These are phyloP conservation scores for Neurospora sp. DNA, from an alignment of 495 filamentous ascomycete species.

Conservation along the genomic window DNA sequence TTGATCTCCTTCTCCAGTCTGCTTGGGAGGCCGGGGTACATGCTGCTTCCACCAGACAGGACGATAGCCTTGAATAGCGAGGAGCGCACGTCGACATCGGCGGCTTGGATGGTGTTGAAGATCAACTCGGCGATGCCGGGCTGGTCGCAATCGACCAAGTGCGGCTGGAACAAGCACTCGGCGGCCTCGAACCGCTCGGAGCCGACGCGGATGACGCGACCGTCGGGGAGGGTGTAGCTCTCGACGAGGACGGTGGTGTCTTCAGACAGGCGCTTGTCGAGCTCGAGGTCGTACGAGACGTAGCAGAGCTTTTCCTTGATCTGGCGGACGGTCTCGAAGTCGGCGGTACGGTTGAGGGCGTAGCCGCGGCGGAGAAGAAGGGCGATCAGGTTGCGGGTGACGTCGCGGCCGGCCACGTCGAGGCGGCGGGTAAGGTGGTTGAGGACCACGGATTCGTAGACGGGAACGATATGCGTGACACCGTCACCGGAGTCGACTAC, in stretches of 20 bases:
- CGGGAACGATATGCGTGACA: slow-evolving; percentile 96
- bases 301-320: slow-evolving; percentile 99
- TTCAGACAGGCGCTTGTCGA: slow-evolving; percentile 91
- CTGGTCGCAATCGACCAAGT: slow-evolving; percentile 95
- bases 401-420: slow-evolving; percentile 93
- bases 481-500: slow-evolving; percentile 97
- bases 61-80: slow-evolving; percentile 96
- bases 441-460: slow-evolving; percentile 93
- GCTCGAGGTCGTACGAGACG: slow-evolving; percentile 93
- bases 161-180: slow-evolving; percentile 97
- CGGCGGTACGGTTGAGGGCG: slow-evolving; percentile 93
- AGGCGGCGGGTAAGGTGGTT: slow-evolving; percentile 91
- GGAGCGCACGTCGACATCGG: slow-evolving; percentile 87
- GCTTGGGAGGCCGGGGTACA: slow-evolving; percentile 95
- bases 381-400: slow-evolving; percentile 93
- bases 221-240: slow-evolving; percentile 92
- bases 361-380: slow-evolving; percentile 92
- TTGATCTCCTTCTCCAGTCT: slow-evolving; percentile 97
- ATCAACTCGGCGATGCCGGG: slow-evolving; percentile 93
- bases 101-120: slow-evolving; percentile 95
- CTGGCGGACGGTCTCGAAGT: slow-evolving; percentile 97
- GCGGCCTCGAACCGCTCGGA: slow-evolving; percentile 97
- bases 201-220: slow-evolving; percentile 88
- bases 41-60: slow-evolving; percentile 90
- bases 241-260: slow-evolving; percentile 97